Evolutionary conservation across 116 monocot genomes (phyloP).

Genomic region (Dioscorea cayenensis): DNA sequence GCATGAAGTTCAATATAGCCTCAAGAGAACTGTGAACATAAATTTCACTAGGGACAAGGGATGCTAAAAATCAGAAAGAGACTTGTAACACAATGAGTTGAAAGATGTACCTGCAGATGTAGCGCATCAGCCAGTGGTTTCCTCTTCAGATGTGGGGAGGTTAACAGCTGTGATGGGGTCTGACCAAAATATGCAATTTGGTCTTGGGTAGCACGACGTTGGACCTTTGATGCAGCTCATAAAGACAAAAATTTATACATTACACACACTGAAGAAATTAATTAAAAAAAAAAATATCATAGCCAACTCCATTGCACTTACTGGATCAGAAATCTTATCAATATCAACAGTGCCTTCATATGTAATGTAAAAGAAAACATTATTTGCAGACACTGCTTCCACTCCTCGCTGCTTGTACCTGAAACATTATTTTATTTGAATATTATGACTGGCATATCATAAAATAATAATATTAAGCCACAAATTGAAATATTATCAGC

Average conservation of each 20-base stretch:
- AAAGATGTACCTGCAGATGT: constrained; percentile 63
- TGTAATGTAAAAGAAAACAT: constrained; percentile 80
- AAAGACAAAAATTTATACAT: background rate
- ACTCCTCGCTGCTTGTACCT: constrained; percentile 92
- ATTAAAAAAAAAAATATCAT: background rate
- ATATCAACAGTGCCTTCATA: constrained; percentile 91
- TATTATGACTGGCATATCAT: background rate
- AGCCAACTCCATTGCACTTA: constrained; percentile 23
- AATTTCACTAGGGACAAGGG: too few relatives aligned
- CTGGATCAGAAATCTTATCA: constrained; percentile 79
- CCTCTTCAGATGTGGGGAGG: constrained; percentile 69
- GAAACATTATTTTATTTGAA: constrained; percentile 11
- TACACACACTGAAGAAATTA: background rate
- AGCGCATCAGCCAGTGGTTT: constrained; percentile 57
- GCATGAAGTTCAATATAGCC: too few relatives aligned
- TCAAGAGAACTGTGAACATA: too few relatives aligned
- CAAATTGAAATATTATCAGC: background rate
- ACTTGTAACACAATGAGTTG: background rate
- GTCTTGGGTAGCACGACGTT: constrained; percentile 66
- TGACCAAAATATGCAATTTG: constrained; percentile 87
- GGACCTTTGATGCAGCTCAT: constrained; percentile 62
- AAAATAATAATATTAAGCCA: background rate
- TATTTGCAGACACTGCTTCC: constrained; percentile 74
- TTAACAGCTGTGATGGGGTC: constrained; percentile 80
- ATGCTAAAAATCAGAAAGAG: too few relatives aligned